Evolutionary conservation across 2,329 filamentous ascomycete species (phyloP), one percentile per base, ranked within the genome.

Genomic region (Arthroderma sp.): DNA sequence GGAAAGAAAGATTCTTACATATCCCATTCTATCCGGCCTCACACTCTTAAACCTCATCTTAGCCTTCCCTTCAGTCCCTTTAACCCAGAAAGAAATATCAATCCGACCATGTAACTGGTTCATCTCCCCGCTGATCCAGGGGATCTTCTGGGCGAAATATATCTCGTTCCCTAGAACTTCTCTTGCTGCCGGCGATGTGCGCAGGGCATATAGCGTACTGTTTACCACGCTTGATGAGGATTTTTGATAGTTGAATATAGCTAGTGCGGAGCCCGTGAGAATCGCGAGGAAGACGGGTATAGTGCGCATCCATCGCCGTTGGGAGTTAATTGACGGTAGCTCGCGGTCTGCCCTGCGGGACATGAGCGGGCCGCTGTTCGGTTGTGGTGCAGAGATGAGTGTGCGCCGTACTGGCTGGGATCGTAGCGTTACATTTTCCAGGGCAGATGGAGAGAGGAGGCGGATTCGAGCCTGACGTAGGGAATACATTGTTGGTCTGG

Each of bases 181-280:
- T 57, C 88, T 79, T 38, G 87, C 91, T 47, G 71, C 67, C 2
- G 76, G 68, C 46, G 82, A 86, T 2, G 85, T 93, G 51, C 91
- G 84, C 51, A 98, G 75, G 1, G 89, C 84, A 71, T 96, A 98
- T 29, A 98, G 76, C 4, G 87, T 91, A 45, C 83, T 85, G 45
- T 79, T 79, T n/a, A 95, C 84, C 29, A 89, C 77, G 44, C 83
- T 84, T 28, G 80, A 86, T n/a, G 84, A 86, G 46, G 81, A 78
- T 65, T 95, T 95, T 64, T 98, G 89, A 76, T 98, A 96, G 75
- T 98, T 98, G 82, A 98, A 96, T 65, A 98, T 95, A 54, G 83
- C 85, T 48, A 93, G 69, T 52, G 81, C 80, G 53, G 81, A 82
- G 45, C 74, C 71, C 40, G 77, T 75, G 54, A 94, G 78, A 50